Evolutionary conservation across 345 rosid genomes (phyloP).

Genomic region (Eutrema japonicum): DNA sequence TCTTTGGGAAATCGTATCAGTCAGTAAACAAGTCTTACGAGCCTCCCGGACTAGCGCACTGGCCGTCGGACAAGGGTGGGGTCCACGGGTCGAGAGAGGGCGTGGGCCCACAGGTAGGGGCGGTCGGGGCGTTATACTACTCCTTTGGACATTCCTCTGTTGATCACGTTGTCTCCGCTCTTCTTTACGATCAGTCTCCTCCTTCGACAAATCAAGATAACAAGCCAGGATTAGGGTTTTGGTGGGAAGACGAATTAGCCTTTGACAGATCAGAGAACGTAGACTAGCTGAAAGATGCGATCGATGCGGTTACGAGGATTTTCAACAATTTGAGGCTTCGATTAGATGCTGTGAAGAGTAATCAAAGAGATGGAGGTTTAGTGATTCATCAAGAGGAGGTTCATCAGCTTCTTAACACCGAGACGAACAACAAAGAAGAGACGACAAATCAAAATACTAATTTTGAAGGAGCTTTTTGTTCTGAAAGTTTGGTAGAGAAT

Average conservation of each 20-base stretch:
- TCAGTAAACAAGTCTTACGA: too few relatives aligned
- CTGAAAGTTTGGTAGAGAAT: neutral
- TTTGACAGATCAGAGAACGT: neutral
- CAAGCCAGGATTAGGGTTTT: neutral
- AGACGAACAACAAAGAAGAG: neutral
- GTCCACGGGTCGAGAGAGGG: too few relatives aligned
- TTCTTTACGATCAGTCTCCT: neutral
- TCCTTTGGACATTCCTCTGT: constrained; percentile 28
- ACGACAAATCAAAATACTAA: neutral
- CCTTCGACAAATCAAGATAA: neutral
- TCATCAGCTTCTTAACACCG: neutral
- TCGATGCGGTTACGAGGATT: neutral
- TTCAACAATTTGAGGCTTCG: constrained; percentile 3
- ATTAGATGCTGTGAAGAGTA: constrained; percentile 13
- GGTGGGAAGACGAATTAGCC: constrained; percentile 20
- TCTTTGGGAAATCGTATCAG: too few relatives aligned
- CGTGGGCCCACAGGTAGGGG: too few relatives aligned
- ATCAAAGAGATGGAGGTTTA: constrained; percentile 2
- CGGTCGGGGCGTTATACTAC: too few relatives aligned
- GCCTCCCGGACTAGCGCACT: too few relatives aligned
- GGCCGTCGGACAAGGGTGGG: too few relatives aligned
- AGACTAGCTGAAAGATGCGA: neutral
- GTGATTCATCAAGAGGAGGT: neutral
- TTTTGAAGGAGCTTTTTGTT: neutral
- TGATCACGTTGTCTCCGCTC: constrained; percentile 2